Evolutionary conservation across 306 rosid species (phyloP), one percentile per base, ranked within the genome.

Genomic region (Amphicarpaea edgeworthii): DNA sequence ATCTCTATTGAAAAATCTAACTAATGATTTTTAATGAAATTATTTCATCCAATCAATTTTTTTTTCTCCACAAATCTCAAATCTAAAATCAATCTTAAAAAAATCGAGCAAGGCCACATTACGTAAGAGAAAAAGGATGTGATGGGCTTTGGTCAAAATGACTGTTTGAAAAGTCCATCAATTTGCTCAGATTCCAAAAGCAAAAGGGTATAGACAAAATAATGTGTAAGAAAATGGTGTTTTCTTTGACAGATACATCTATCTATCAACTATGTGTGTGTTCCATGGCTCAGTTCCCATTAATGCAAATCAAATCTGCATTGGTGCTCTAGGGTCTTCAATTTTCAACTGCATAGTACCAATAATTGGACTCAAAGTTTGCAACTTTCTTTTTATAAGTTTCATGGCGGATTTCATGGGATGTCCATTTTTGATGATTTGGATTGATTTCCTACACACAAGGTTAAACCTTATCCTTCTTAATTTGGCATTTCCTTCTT

Each of bases 191-290:
- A 83, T 87, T 90, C 93, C 83, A 57, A 81, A 78, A 62, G 80
- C 86, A 85, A 85, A 34, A 17, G 64, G 83, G 72, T 76, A 82
- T 61, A 88, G 83, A 90, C 93, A 88, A 88, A 88, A 85, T 70
- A 54, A 55, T 21, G 23, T 73, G 78, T 47, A 67, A 68, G 58
- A 77, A 77, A 70, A 69, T 46, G 34, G 76, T 38, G 67, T 37
- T 65, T 74, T 68, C 73, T 77, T 61, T 20, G 64, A 53, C 77
- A 61, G 41, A 41, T 65, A 19, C 61, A 42, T 66, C 28, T 76
- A 55, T n/a, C n/a, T n/a, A n/a, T n/a, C n/a, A n/a, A n/a, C n/a
- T n/a, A n/a, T n/a, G n/a, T n/a, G n/a, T 68, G 51, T 75, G 67
- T 49, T 17, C 50, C 77, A 47, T 84, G 77, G 26, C 63, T 77